Evolutionary conservation across 768 basidiomycete species (phyloP).

Genomic region (Sporobolomyces roseus): DNA sequence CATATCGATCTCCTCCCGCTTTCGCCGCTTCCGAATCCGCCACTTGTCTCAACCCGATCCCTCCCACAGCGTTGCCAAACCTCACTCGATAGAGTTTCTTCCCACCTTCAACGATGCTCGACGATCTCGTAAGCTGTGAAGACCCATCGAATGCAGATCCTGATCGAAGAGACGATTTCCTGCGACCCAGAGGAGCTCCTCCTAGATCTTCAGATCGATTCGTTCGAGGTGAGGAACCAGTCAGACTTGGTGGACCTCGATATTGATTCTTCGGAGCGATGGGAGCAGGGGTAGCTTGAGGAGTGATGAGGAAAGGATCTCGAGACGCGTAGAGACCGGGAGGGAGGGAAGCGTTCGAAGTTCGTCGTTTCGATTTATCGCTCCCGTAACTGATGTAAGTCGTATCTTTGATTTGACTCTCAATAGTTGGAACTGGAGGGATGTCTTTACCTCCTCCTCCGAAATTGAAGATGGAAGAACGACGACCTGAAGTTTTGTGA

Average conservation of each 20-base stretch:
- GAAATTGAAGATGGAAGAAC: slow-evolving; percentile 20
- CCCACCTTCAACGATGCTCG: slow-evolving; percentile 7
- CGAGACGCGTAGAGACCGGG: slow-evolving; percentile 21
- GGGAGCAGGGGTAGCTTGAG: neutral
- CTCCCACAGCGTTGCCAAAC: slow-evolving; percentile 27
- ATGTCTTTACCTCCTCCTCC: neutral
- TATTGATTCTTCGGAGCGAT: neutral
- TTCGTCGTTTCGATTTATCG: neutral
- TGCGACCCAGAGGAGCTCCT: slow-evolving; percentile 1
- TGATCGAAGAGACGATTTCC: neutral
- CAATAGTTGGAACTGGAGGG: slow-evolving; percentile 12
- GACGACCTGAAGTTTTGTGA: neutral
- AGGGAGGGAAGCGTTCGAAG: slow-evolving; percentile 6
- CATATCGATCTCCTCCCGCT: slow-evolving; percentile 2
- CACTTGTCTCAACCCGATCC: slow-evolving; percentile 25
- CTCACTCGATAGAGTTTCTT: slow-evolving; percentile 19
- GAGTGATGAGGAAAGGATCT: slow-evolving; percentile 18
- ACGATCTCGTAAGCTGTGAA: neutral
- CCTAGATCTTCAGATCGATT: neutral
- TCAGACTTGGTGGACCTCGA: neutral
- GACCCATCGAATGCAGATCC: slow-evolving; percentile 1
- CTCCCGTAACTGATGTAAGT: slow-evolving; percentile 22
- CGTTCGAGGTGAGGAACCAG: neutral
- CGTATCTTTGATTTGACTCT: slow-evolving; percentile 23
- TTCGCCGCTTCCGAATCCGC: slow-evolving; percentile 24